Evolutionary conservation across 2,329 filamentous ascomycete species (phyloP), one percentile per base, ranked within the genome.

Genomic region (Aaosphaeria pasadenensis): DNA sequence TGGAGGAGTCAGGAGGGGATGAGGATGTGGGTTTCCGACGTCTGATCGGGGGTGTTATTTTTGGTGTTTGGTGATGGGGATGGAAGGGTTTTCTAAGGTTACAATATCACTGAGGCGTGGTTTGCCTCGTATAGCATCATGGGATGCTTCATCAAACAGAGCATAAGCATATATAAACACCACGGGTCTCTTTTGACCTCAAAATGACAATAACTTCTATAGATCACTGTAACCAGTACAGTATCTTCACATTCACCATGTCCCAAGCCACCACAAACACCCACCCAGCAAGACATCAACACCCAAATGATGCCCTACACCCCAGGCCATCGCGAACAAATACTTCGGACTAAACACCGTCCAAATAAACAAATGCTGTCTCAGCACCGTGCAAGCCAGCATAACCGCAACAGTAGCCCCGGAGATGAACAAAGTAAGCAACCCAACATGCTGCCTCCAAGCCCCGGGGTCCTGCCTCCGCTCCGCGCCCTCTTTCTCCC

Each of bases 311-410:
- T 91, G 89, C 6, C 83, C 88, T 41, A 92, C 64, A 53, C 82
- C 84, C 95, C 94, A 99, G 11, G 87, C 90, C 77, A 94, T 87
- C 54, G 85, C 88, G 68, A 95, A 99, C 56, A 99, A 73, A 69
- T 91, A 97, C 71, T 97, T 99, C 0, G 94, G 94, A 55, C 89
- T 95, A 70, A 99, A 99, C 7, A 99, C 94, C 1, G 92, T 97
- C 94, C 94, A 99, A 52, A 99, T 91, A 67, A 99, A 99, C 49
- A 99, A 71, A 76, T 99, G 94, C 30, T 89, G 90, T 56, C 92
- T 78, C 64, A 99, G 70, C 6, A 82, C 77, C 42, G 88, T 91
- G 69, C 94, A 99, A 11, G 92, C 91, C 11, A 80, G 83, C 92
- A 97, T 97, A 28, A 96, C 86, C 42, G 84, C 86, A 3, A 83